Evolutionary conservation across 495 filamentous ascomycete genomes (phyloP).

Genomic region (Hyaloscypha finlandica): DNA sequence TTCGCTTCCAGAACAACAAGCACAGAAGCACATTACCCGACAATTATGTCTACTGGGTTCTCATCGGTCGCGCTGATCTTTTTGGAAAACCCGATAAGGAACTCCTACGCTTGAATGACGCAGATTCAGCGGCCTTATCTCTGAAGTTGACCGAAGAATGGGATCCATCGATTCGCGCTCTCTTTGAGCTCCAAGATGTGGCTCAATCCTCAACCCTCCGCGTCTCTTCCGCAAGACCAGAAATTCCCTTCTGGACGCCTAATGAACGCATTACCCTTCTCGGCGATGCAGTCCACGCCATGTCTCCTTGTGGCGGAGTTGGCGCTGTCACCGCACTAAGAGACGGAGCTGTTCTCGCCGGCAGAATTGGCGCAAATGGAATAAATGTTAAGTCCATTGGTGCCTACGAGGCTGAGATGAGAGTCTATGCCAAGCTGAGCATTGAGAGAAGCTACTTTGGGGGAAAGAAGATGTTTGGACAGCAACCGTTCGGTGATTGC

Average conservation of each 20-base stretch:
- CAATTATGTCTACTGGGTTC: slow-evolving; percentile 40
- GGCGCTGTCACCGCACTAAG: slow-evolving; percentile 33
- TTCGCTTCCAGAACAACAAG: slow-evolving; percentile 18
- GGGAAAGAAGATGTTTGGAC: slow-evolving; percentile 21
- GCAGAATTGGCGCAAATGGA: slow-evolving; percentile 13
- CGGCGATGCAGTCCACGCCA: slow-evolving; percentile 37
- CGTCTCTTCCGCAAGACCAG: slow-evolving; percentile 24
- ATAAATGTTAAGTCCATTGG: slow-evolving; percentile 20
- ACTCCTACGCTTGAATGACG: neutral
- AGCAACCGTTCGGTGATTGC: slow-evolving; percentile 16
- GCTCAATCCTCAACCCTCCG: slow-evolving; percentile 28
- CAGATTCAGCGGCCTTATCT: slow-evolving; percentile 11
- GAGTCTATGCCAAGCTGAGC: slow-evolving; percentile 15
- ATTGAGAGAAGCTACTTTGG: slow-evolving; percentile 13
- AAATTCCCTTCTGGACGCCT: slow-evolving; percentile 21
- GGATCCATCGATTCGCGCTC: slow-evolving; percentile 21
- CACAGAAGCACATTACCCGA: slow-evolving; percentile 20
- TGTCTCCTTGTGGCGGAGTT: slow-evolving; percentile 32
- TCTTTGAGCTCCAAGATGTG: slow-evolving; percentile 30
- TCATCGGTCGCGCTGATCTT: slow-evolving; percentile 19
- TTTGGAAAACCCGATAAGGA: slow-evolving; percentile 1
- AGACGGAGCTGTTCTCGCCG: slow-evolving; percentile 27
- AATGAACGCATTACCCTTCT: slow-evolving; percentile 29
- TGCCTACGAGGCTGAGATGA: slow-evolving; percentile 29
- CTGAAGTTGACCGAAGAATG: slow-evolving; percentile 28